These are phyloP conservation scores for Cichorium intybus DNA, from an alignment of 140 eudicot species.

Conservation along the genomic window DNA sequence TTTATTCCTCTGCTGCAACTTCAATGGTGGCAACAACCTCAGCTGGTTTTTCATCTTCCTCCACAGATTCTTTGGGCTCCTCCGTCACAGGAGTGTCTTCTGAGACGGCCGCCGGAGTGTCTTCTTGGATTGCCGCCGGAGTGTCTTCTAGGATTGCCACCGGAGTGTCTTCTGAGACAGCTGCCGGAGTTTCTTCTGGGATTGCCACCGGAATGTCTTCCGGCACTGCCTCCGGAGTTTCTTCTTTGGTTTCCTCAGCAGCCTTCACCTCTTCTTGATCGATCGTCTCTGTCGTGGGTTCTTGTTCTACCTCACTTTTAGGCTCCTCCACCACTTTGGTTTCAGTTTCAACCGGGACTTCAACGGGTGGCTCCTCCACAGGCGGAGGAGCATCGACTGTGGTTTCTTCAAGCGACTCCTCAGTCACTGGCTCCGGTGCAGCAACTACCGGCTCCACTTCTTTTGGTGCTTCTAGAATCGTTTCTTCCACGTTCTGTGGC, in stretches of 20 bases:
- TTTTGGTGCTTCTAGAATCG: conserved; percentile 19
- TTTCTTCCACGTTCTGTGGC: conserved; percentile 29
- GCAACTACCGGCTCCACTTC: conserved; percentile 15
- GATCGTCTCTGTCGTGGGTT: conserved; percentile 9
- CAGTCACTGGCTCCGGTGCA: conserved; percentile 22
- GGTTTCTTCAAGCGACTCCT: conserved; percentile 16
- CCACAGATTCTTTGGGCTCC: conserved; percentile 9
- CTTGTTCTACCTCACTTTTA: conserved; percentile 12
- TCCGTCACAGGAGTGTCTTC: background rate
- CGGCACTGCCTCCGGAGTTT: conserved; percentile 7
- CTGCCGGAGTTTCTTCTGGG: conserved; percentile 2
- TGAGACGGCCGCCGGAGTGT: background rate
- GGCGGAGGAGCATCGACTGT: conserved; percentile 7
- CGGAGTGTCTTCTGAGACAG: background rate
- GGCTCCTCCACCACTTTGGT: conserved; percentile 19
- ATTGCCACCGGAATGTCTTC: conserved; percentile 2
- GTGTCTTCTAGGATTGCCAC: background rate
- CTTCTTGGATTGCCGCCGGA: background rate
- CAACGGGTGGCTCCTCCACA: conserved; percentile 2
- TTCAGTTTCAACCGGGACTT: conserved; percentile 12
- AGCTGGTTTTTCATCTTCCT: conserved; percentile 7
- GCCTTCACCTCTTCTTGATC: conserved; percentile 16
- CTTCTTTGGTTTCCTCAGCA: conserved; percentile 7
- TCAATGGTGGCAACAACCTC: conserved; percentile 15
- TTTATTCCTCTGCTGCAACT: conserved; percentile 27